phyloP scores from a whole-genome alignment of 345 rosid genomes.

The Clarkia xantiana region DNA sequence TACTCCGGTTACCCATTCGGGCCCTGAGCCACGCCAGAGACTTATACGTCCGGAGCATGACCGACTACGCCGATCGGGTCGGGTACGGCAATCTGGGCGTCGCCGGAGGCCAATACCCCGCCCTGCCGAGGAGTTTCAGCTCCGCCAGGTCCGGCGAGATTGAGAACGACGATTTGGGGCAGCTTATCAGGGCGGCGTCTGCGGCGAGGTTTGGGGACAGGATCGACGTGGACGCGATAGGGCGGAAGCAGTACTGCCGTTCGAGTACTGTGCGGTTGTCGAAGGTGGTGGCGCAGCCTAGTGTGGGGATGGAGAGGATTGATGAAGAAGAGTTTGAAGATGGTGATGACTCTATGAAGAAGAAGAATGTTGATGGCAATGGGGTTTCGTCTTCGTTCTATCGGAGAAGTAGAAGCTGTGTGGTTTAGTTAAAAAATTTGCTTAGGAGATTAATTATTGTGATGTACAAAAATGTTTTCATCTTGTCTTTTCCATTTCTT shows the following conservation, averaged over 20 bases:
- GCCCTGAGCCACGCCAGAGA: constrained; percentile 36
- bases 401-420: constrained; percentile 33
- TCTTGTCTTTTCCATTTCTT: no score
- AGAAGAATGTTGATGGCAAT: neutral
- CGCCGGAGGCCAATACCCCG: constrained; percentile 19
- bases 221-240: constrained; percentile 5
- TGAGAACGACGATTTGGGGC: constrained; percentile 15
- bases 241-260: neutral
- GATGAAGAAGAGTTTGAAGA: constrained; percentile 60
- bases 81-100: constrained; percentile 20
- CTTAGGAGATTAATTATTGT: no score
- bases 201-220: constrained; percentile 20
- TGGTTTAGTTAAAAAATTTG: no score
- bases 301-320: constrained; percentile 46
- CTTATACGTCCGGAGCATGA: constrained; percentile 36
- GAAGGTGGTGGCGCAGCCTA: constrained; percentile 18
- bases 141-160: constrained; percentile 17
- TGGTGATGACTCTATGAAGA: constrained; percentile 26
- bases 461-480: no score
- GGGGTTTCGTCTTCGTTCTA: constrained; percentile 2
- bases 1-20: constrained; percentile 16
- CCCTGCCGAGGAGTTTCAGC: constrained; percentile 39
- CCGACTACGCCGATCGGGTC: constrained; percentile 31
- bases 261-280: constrained; percentile 1
- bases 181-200: constrained; percentile 33